These are phyloP conservation scores for Aspergillus felis DNA, from an alignment of 2,329 filamentous ascomycete genomes.

Conservation along the genomic window DNA sequence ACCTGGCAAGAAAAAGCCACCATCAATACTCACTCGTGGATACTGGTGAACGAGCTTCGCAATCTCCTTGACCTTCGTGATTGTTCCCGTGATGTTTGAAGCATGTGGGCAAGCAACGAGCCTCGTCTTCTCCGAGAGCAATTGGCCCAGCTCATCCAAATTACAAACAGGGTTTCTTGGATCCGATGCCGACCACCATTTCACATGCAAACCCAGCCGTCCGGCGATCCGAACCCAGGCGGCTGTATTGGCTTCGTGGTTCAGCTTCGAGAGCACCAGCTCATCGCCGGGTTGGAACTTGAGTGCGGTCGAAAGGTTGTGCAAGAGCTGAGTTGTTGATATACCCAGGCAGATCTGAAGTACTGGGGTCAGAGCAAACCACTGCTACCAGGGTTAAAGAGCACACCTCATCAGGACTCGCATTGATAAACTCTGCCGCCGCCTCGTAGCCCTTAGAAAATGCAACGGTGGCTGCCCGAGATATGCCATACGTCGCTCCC, in stretches of 20 bases:
- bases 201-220: conserved; percentile 57
- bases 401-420: conserved; percentile 60
- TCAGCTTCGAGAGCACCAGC: conserved; percentile 66
- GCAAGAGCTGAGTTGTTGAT: conserved; percentile 72
- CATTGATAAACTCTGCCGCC: conserved; percentile 68
- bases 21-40: conserved; percentile 33
- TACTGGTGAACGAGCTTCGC: conserved; percentile 37
- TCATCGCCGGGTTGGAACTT: conserved; percentile 57
- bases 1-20: not conserved
- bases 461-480: conserved; percentile 55
- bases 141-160: conserved; percentile 51
- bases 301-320: conserved; percentile 62
- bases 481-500: conserved; percentile 64
- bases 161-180: conserved; percentile 57
- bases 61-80: conserved; percentile 48
- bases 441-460: conserved; percentile 61
- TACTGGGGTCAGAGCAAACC: not conserved
- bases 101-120: conserved; percentile 71
- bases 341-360: conserved; percentile 52
- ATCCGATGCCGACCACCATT: conserved; percentile 62
- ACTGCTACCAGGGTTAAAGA: not conserved
- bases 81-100: conserved; percentile 69
- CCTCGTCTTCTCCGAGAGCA: conserved; percentile 62
- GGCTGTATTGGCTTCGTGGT: conserved; percentile 75
- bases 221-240: conserved; percentile 68